Evolutionary conservation across 352 stramenopile species (phyloP).

Genomic region (Globisporangium paroecandrum): DNA sequence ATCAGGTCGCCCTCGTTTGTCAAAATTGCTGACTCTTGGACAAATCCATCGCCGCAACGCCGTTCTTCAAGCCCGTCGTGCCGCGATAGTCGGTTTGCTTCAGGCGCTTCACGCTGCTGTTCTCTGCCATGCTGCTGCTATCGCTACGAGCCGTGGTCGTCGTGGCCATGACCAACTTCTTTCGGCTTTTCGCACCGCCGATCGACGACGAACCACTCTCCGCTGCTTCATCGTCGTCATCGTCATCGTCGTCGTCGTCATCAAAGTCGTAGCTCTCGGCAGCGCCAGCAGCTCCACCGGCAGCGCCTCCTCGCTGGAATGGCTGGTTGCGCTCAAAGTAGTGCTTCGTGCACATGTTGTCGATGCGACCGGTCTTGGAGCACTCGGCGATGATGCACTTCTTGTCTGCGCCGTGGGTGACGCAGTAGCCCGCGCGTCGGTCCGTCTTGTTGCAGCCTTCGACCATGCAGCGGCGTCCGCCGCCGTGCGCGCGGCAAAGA

Average conservation of each 20-base stretch:
- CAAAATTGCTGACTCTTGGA: constrained; percentile 16
- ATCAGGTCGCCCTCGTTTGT: constrained; percentile 1
- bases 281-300: neutral
- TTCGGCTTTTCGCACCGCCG: neutral
- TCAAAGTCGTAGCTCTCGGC: constrained; percentile 8
- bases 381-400: constrained; percentile 80
- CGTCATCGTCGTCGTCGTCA: constrained; percentile 6
- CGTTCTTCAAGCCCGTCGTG: constrained; percentile 13
- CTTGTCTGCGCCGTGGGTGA: constrained; percentile 80
- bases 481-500: constrained; percentile 79
- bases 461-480: constrained; percentile 77
- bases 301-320: neutral
- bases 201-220: neutral
- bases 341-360: constrained; percentile 82
- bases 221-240: neutral
- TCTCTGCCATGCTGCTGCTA: neutral
- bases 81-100: constrained; percentile 12
- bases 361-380: constrained; percentile 79
- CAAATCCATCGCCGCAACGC: constrained; percentile 17
- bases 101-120: constrained; percentile 8
- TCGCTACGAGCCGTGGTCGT: neutral
- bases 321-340: constrained; percentile 78
- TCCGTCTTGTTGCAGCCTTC: constrained; percentile 86
- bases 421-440: constrained; percentile 68
- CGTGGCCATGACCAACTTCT: neutral